phyloP scores from a whole-genome alignment of 305 asterid species.

The Lippia alba region DNA sequence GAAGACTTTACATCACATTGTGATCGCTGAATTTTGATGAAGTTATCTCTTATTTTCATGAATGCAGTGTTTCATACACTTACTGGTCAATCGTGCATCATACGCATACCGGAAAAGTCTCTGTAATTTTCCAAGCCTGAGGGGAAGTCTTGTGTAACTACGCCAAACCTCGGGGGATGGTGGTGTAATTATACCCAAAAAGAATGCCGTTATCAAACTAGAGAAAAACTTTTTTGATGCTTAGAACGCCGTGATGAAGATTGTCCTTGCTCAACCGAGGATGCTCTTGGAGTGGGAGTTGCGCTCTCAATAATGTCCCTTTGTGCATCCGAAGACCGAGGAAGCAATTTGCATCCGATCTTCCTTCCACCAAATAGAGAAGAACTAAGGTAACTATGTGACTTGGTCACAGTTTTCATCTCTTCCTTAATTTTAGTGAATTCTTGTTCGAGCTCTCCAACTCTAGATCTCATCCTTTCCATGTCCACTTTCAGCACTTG shows the following conservation, averaged over 20 bases:
- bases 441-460: slow-evolving; percentile 88
- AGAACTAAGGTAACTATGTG: slow-evolving; percentile 67
- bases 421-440: slow-evolving; percentile 73
- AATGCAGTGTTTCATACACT: no score
- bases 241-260: slow-evolving; percentile 43
- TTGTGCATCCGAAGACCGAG: slow-evolving; percentile 58
- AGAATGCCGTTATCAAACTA: slow-evolving; percentile 40
- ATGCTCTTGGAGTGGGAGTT: slow-evolving; percentile 61
- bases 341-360: slow-evolving; percentile 63
- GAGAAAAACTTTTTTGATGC: slow-evolving; percentile 67
- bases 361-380: slow-evolving; percentile 57
- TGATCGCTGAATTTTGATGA: no score
- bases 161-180: no score
- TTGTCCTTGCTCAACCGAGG: slow-evolving; percentile 58
- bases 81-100: no score
- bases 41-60: no score
- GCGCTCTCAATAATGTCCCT: slow-evolving; percentile 63
- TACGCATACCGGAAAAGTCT: no score
- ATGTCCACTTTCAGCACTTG: slow-evolving; percentile 77
- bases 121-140: no score
- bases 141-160: no score
- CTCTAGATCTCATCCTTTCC: slow-evolving; percentile 86
- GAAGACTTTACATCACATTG: no score
- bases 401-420: slow-evolving; percentile 78
- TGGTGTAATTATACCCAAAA: not conserved